Evolutionary conservation across 352 stramenopile genomes (phyloP).

Genomic region (Pythium periplocum): DNA sequence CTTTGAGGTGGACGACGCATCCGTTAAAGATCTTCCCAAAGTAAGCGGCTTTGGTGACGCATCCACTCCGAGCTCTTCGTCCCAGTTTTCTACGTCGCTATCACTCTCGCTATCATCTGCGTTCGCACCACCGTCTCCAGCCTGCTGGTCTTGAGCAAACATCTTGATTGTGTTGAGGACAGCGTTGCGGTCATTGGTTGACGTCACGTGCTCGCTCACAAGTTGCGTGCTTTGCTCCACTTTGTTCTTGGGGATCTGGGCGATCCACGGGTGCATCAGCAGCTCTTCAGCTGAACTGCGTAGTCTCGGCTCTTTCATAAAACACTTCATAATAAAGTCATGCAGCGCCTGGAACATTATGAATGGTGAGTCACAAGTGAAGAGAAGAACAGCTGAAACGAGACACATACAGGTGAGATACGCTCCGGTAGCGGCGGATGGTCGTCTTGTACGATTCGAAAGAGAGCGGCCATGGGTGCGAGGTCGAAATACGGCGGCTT

Average conservation of each 20-base stretch:
- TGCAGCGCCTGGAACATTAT: constrained; percentile 52
- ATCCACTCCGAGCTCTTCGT: constrained; percentile 74
- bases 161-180: constrained; percentile 85
- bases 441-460: constrained; percentile 92
- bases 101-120: constrained; percentile 25
- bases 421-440: constrained; percentile 86
- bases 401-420: constrained; percentile 62
- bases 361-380: constrained; percentile 7
- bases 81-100: constrained; percentile 73
- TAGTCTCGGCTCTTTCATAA: constrained; percentile 89
- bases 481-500: constrained; percentile 94
- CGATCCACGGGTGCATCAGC: constrained; percentile 87
- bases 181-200: constrained; percentile 66
- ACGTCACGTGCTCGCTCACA: constrained; percentile 71
- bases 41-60: constrained; percentile 29
- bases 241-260: constrained; percentile 84
- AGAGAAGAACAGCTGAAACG: constrained; percentile 4
- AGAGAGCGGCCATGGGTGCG: constrained; percentile 86
- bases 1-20: constrained; percentile 1
- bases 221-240: constrained; percentile 83
- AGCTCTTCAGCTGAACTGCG: constrained; percentile 81
- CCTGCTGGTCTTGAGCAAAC: constrained; percentile 45
- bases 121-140: constrained; percentile 1
- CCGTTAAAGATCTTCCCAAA: constrained; percentile 3
- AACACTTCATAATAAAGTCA: constrained; percentile 92